phyloP scores from a whole-genome alignment of 2,329 filamentous ascomycete genomes.

The Colletotrichum filicis region DNA sequence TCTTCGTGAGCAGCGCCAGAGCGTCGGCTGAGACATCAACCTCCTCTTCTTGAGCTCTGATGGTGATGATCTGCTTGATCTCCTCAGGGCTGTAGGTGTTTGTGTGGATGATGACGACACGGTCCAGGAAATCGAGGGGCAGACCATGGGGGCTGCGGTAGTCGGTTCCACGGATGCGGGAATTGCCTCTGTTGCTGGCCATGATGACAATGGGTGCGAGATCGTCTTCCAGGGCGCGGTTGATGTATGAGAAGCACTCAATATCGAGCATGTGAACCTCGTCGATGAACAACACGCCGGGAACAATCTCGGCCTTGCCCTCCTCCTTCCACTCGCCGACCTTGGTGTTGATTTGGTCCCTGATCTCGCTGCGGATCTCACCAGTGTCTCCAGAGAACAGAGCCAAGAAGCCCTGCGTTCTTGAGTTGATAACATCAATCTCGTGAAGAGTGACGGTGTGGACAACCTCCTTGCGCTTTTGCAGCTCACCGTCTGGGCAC shows the following conservation, averaged over 20 bases:
- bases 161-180: conserved; percentile 91
- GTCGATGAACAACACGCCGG: conserved; percentile 96
- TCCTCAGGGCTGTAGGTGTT: conserved; percentile 85
- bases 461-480: conserved; percentile 96
- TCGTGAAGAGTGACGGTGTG: conserved; percentile 98
- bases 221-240: conserved; percentile 94
- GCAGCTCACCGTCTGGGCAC: conserved; percentile 96
- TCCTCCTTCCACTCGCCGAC: conserved; percentile 99
- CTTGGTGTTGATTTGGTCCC: conserved; percentile 99
- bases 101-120: conserved; percentile 96
- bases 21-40: conserved; percentile 92
- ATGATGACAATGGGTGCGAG: conserved; percentile 98
- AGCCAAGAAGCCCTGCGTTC: conserved; percentile 97
- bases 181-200: conserved; percentile 95
- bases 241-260: conserved; percentile 98
- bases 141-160: conserved; percentile 94
- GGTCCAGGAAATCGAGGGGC: conserved; percentile 94
- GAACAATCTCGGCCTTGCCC: conserved; percentile 97
- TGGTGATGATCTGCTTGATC: conserved; percentile 90
- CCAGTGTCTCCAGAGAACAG: conserved; percentile 98
- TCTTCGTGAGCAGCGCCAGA: conserved; percentile 92
- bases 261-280: conserved; percentile 99
- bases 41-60: conserved; percentile 95
- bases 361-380: conserved; percentile 96
- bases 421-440: conserved; percentile 99